Conservation (phyloP, 78 protist genomes). For the Mantamonas sphyraenae region DNA sequence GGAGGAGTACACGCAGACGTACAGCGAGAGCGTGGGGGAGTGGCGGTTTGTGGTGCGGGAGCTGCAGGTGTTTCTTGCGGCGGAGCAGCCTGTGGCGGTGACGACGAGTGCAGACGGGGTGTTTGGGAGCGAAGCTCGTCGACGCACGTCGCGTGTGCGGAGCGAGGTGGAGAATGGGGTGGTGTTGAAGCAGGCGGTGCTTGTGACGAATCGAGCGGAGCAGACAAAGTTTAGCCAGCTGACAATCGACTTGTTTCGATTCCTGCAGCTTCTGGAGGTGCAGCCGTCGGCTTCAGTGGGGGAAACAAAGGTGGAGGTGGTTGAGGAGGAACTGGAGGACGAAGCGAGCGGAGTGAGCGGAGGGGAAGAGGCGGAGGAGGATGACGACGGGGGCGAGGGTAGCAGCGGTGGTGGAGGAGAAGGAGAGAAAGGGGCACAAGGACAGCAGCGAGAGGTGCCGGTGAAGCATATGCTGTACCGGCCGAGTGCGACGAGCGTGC, state of each 20-base stretch:
- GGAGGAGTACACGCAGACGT: conserved; percentile 8
- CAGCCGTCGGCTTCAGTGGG: not conserved
- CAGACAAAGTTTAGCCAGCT: conserved; percentile 18
- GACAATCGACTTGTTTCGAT: conserved; percentile 14
- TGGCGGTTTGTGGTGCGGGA: not conserved
- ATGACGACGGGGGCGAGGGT: not conserved
- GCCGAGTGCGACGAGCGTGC: too few relatives aligned
- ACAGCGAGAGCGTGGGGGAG: not conserved
- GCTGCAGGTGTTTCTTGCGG: not conserved
- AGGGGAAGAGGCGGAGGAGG: not conserved
- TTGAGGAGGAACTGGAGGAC: not conserved
- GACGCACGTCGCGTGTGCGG: not conserved
- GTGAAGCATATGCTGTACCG: too few relatives aligned
- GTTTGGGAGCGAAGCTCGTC: not conserved
- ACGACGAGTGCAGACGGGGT: not conserved
- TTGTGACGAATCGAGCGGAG: not conserved
- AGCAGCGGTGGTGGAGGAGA: not conserved
- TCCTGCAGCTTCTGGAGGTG: not conserved
- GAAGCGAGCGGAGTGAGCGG: not conserved
- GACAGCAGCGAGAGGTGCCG: not conserved
- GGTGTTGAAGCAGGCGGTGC: not conserved
- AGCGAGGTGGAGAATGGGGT: not conserved
- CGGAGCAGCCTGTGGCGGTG: too few relatives aligned
- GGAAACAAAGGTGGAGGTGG: not conserved
- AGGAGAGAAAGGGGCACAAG: not conserved